Conservation (phyloP, 2,329 filamentous ascomycete species). For the Botrytis cinerea region DNA sequence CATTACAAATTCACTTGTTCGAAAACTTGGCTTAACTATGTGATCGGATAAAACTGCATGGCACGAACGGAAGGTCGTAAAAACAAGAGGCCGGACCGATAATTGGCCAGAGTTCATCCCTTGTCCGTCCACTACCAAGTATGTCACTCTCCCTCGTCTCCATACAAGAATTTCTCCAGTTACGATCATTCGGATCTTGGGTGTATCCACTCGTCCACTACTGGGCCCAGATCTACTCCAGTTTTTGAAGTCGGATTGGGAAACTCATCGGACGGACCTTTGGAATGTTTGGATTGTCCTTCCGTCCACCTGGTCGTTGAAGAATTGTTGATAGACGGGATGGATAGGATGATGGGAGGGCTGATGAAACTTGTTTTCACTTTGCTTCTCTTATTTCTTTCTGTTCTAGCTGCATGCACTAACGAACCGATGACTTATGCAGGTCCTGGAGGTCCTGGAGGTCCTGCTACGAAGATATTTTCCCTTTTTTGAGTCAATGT, state of each 20-base stretch:
- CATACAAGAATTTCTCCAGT: not conserved
- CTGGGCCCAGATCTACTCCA: not conserved
- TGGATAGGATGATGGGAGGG: not conserved
- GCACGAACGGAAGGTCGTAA: not conserved
- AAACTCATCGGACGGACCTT: not conserved
- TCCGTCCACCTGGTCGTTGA: not conserved
- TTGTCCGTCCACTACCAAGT: constrained; percentile 1
- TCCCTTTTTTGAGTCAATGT: not conserved
- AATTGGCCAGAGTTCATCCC: not conserved
- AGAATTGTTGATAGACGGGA: not conserved
- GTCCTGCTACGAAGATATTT: not conserved
- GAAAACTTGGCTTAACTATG: not conserved
- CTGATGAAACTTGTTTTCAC: not conserved
- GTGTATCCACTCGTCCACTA: not conserved
- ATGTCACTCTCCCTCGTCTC: not conserved
- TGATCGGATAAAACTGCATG: not conserved
- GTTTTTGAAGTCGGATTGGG: not conserved
- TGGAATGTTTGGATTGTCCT: not conserved
- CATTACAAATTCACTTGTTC: not conserved
- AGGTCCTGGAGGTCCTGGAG: not conserved
- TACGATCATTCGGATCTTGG: not conserved
- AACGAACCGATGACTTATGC: not conserved
- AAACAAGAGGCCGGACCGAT: not conserved
- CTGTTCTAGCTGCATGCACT: not conserved
- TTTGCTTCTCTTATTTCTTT: not conserved